Percentiles rank a stretch among this genome's conserved stretches.
phyloP scores from a whole-genome alignment of 331 rosid species.

The Malus hybrid region DNA sequence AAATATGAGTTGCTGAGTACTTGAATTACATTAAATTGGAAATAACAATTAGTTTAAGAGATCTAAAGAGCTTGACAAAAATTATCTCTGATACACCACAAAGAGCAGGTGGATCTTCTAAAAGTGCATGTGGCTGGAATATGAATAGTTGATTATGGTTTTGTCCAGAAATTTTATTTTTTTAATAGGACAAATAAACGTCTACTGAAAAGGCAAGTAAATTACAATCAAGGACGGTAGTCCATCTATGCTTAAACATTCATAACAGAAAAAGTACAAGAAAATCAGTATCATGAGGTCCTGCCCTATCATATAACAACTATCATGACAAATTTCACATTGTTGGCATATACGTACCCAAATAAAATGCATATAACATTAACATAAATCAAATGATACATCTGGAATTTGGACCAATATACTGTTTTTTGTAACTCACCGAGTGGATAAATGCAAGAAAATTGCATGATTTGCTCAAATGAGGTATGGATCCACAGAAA shows the following conservation, averaged over 20 bases:
- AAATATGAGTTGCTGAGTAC: conserved; percentile 10
- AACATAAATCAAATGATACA: too few relatives aligned
- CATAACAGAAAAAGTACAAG: not conserved
- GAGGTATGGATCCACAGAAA: conserved; percentile 41
- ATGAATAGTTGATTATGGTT: not conserved
- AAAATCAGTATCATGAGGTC: not conserved
- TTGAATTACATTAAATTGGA: not conserved
- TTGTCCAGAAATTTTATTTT: not conserved
- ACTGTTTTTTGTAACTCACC: conserved; percentile 40
- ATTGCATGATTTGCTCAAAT: conserved; percentile 75
- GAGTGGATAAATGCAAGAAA: conserved; percentile 88
- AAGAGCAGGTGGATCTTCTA: not conserved
- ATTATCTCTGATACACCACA: not conserved
- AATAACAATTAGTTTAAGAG: not conserved
- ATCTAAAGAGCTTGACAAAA: not conserved
- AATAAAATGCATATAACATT: not conserved
- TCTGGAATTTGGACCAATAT: too few relatives aligned
- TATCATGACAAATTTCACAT: not conserved
- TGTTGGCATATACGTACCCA: not conserved
- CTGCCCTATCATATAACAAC: not conserved
- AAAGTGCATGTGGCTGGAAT: not conserved
- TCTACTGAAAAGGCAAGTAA: not conserved
- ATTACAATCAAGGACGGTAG: not conserved
- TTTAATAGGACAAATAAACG: not conserved
- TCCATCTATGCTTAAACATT: not conserved